Conservation (phyloP, 148 eudicot genomes). For the Chenopodium berlandieri region DNA sequence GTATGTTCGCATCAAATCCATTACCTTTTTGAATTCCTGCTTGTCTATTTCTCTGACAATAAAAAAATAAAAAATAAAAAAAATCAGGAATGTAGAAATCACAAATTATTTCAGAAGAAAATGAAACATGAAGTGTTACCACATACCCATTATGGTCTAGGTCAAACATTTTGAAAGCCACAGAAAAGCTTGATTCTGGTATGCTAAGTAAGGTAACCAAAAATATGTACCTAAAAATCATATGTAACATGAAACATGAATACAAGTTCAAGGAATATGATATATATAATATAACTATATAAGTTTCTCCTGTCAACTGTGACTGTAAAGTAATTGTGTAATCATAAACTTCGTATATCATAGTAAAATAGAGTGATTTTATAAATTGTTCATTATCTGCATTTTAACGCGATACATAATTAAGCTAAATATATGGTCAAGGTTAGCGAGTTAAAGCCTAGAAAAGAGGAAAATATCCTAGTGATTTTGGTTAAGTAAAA, state of each 20-base stretch:
- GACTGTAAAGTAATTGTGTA: no score
- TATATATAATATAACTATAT: no score
- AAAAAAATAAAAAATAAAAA: background rate
- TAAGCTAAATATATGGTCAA: no score
- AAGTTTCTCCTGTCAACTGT: no score
- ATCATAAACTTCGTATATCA: no score
- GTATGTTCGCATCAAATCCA: constrained; percentile 70
- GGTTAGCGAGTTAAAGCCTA: no score
- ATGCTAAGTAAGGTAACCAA: constrained; percentile 65
- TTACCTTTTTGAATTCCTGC: constrained; percentile 87
- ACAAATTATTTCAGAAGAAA: background rate
- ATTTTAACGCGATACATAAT: no score
- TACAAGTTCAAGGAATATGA: background rate
- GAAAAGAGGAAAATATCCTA: no score
- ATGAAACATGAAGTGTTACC: constrained; percentile 10
- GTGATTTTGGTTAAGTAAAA: background rate
- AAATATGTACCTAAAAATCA: constrained; percentile 52
- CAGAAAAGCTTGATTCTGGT: constrained; percentile 72
- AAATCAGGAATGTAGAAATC: background rate
- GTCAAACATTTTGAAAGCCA: constrained; percentile 90
- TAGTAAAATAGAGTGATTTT: no score
- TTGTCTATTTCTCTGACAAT: constrained; percentile 60
- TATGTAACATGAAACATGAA: background rate
- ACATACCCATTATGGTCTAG: constrained; percentile 57
- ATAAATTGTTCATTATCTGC: no score